These are phyloP conservation scores for Monilinia fructigena DNA, from an alignment of 2,329 filamentous ascomycete species.

Conservation along the genomic window DNA sequence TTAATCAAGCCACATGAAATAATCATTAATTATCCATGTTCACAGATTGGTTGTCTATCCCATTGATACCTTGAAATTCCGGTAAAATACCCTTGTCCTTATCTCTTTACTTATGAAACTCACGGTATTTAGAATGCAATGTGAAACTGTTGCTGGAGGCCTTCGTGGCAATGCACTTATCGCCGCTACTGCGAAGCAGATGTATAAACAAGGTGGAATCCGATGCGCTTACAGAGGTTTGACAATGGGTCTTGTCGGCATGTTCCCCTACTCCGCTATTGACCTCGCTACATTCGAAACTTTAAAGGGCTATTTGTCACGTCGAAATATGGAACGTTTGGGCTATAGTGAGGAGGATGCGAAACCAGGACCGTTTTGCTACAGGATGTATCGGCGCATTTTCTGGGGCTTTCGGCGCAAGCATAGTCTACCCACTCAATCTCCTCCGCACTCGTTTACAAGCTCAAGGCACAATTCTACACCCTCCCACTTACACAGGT, in stretches of 20 bases:
- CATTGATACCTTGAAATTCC: constrained; percentile 55
- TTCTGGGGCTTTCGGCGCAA: constrained; percentile 87
- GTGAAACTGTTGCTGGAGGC: constrained; percentile 85
- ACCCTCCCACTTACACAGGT: constrained; percentile 85
- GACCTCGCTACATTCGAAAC: constrained; percentile 95
- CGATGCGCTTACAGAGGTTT: constrained; percentile 85
- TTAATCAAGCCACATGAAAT: constrained; percentile 7
- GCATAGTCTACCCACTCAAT: constrained; percentile 93
- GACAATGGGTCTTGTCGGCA: constrained; percentile 89
- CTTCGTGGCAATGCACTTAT: constrained; percentile 81
- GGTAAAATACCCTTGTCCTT: constrained; percentile 40
- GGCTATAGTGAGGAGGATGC: constrained; percentile 82
- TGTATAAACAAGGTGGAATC: constrained; percentile 75
- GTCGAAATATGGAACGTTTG: constrained; percentile 65
- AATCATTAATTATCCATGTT: constrained; percentile 25
- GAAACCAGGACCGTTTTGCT: constrained; percentile 75
- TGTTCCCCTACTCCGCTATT: constrained; percentile 97
- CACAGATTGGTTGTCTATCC: constrained; percentile 78
- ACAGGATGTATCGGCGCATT: constrained; percentile 88
- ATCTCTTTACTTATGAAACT: constrained; percentile 22
- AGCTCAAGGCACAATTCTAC: constrained; percentile 90
- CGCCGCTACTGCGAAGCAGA: constrained; percentile 77
- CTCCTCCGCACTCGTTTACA: constrained; percentile 88
- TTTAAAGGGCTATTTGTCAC: constrained; percentile 72
- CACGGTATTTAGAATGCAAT: constrained; percentile 64